phyloP scores from a whole-genome alignment of 2,329 filamentous ascomycete species.

The Hortaea werneckii region DNA sequence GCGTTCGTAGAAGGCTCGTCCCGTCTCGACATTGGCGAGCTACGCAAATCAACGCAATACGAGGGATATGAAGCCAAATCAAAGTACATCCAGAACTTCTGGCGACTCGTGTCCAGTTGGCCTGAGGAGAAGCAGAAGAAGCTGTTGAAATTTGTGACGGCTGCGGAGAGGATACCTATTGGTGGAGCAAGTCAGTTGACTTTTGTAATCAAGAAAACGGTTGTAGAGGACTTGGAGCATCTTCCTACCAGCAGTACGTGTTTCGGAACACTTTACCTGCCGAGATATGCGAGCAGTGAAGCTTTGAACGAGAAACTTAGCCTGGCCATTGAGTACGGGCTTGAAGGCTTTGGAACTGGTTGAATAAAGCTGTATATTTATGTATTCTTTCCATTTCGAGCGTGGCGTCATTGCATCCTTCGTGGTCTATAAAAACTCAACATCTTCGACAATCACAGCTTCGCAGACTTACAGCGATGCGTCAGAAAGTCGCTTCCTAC shows the following conservation, averaged over 20 bases:
- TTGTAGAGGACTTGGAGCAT: slow-evolving; percentile 46
- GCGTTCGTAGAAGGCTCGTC: slow-evolving; percentile 73
- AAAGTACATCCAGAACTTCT: slow-evolving; percentile 67
- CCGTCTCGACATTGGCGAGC: slow-evolving; percentile 64
- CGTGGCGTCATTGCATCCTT: too few species aligned
- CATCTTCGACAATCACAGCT: too few species aligned
- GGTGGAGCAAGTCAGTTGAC: slow-evolving; percentile 72
- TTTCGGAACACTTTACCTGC: slow-evolving; percentile 78
- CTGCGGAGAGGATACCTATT: slow-evolving; percentile 79
- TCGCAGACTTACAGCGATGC: too few species aligned
- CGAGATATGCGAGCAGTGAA: slow-evolving; percentile 65
- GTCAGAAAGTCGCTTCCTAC: background rate
- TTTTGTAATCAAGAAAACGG: slow-evolving; percentile 74
- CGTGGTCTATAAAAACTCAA: too few species aligned
- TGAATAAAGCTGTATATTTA: slow-evolving; percentile 4
- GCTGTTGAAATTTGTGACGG: slow-evolving; percentile 89
- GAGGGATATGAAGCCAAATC: slow-evolving; percentile 67
- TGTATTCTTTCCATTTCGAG: too few species aligned
- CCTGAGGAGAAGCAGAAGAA: slow-evolving; percentile 60
- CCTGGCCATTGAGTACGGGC: slow-evolving; percentile 80
- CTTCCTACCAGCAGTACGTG: slow-evolving; percentile 87
- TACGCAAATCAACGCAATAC: slow-evolving; percentile 64
- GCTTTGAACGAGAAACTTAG: slow-evolving; percentile 63
- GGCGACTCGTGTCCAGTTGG: slow-evolving; percentile 64
- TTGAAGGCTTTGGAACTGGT: slow-evolving; percentile 60